Evolutionary conservation across 345 rosid genomes (phyloP), one percentile per base, ranked within the genome.

Genomic region (Corchorus olitorius): DNA sequence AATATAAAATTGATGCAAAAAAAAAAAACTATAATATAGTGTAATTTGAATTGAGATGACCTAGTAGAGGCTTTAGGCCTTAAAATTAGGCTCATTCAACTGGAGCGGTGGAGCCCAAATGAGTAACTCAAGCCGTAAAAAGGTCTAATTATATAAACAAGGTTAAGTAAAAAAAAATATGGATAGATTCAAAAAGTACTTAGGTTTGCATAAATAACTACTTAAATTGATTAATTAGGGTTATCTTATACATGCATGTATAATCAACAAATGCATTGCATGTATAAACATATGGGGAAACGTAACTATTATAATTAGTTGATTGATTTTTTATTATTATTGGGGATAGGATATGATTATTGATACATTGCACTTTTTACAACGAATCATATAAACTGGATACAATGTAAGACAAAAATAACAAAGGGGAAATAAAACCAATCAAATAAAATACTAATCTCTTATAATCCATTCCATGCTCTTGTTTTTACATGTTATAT

Each of bases 321-420:
- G 34, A 56, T 3, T 20, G 2, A 3, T n/a, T 20, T n/a, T 54
- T 9, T 0, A 2, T 54, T 22, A 27, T 3, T 27, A 60, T 13
- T 60, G 14, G n/a, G 41, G 3, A 2, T 14, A 14, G n/a, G 5
- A 14, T 27, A 27, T 27, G 19, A n/a, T 7, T 12, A 14, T 60
- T 12, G 43, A 61, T 61, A 34, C 65, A 61, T 33, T 61, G 65
- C 65, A 61, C 41, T 61, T 14, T 61, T 61, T 34, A 13, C 41
- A 61, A 33, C 41, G n/a, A 61, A 61, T 34, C 65, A 62, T 62
- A 34, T 3, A 62, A 66, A 46, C 8, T 3, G 22, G 45, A 52
- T 50, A 52, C 10, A 70, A 70, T 14, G 73, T 34, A 70, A 27
- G 59, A 70, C 59, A 50, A 70, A 67, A 48, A 68, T 13, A 68